A percentile compares a stretch with the other conserved stretches of the same genome.
These are phyloP conservation scores for Neoboletus brunneissimus DNA, from an alignment of 768 basidiomycete genomes.

Conservation along the genomic window DNA sequence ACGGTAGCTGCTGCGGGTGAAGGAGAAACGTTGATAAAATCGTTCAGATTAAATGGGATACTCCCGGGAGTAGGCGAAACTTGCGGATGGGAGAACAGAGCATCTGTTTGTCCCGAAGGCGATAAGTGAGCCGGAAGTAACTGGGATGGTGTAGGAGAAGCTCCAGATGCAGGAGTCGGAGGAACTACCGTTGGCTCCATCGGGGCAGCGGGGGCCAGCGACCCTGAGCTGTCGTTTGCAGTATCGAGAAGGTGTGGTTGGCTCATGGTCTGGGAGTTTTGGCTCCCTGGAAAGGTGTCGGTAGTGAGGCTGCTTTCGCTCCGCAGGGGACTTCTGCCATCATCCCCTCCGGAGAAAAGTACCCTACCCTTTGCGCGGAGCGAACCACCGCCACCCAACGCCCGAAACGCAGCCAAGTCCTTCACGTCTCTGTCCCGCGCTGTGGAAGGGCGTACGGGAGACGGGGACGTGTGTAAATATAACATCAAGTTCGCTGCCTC, in stretches of 20 bases:
- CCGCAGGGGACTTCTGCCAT: constrained; percentile 25
- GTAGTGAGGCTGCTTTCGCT: constrained; percentile 28
- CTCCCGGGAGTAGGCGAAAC: constrained; percentile 37
- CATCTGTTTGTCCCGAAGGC: constrained; percentile 23
- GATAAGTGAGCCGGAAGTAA: constrained; percentile 26
- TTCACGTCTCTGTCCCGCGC: constrained; percentile 44
- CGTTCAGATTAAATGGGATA: constrained; percentile 59
- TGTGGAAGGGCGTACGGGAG: constrained; percentile 62
- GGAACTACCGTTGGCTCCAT: constrained; percentile 34
- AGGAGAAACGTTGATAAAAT: constrained; percentile 73
- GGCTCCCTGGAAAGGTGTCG: constrained; percentile 27
- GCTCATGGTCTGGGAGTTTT: constrained; percentile 20
- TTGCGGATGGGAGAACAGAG: constrained; percentile 26
- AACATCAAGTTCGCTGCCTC: constrained; percentile 88
- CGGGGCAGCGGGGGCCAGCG: constrained; percentile 26
- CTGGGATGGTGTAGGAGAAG: constrained; percentile 23
- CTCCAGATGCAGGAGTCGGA: constrained; percentile 31
- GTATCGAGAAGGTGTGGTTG: constrained; percentile 19
- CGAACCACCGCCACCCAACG: constrained; percentile 45
- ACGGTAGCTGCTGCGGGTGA: constrained; percentile 46
- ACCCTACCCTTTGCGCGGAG: constrained; percentile 66
- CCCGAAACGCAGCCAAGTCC: constrained; percentile 56
- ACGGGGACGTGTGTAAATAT: constrained; percentile 81
- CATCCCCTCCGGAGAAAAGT: constrained; percentile 53
- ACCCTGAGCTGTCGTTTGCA: constrained; percentile 11